phyloP scores from a whole-genome alignment of 306 rosid genomes.

The barrel medic (Medicago truncatula) region DNA sequence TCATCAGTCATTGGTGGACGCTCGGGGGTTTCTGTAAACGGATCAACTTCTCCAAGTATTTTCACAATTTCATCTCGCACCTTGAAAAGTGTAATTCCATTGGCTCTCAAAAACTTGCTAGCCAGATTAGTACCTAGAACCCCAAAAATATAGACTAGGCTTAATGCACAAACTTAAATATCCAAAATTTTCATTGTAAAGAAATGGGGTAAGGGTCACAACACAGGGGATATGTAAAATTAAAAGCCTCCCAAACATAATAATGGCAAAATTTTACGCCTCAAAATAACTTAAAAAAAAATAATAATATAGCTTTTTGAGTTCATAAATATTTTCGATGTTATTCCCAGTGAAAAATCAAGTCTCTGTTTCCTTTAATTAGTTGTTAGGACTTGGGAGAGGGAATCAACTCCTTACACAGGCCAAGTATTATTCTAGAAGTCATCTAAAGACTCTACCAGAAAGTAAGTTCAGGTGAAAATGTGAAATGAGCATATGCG shows the following conservation, averaged over 20 bases:
- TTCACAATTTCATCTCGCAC: slow-evolving; percentile 72
- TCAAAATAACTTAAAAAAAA: background rate
- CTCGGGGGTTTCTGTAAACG: slow-evolving; percentile 56
- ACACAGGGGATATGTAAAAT: slow-evolving; percentile 4
- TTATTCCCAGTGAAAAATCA: background rate
- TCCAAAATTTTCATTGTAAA: slow-evolving; percentile 21
- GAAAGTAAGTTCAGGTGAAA: background rate
- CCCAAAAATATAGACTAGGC: slow-evolving; percentile 29
- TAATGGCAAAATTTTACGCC: slow-evolving; percentile 5
- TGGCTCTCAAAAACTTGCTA: slow-evolving; percentile 60
- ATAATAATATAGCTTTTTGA: slow-evolving; percentile 1
- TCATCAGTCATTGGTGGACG: slow-evolving; percentile 72
- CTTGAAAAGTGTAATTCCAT: slow-evolving; percentile 63
- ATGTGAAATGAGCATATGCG: background rate
- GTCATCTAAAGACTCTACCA: slow-evolving; percentile 23
- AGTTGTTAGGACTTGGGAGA: background rate
- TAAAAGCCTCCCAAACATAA: slow-evolving; percentile 23
- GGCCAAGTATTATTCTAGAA: slow-evolving; percentile 18
- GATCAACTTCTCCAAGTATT: slow-evolving; percentile 60
- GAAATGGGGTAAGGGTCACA: slow-evolving; percentile 3
- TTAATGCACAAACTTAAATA: slow-evolving; percentile 30
- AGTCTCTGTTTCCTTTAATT: slow-evolving; percentile 5
- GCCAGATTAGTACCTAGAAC: slow-evolving; percentile 70
- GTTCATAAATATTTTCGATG: background rate
- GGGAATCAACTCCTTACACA: slow-evolving; percentile 6